Evolutionary conservation across 2,329 filamentous ascomycete species (phyloP).

Genomic region (Phaeoacremonium minimum): DNA sequence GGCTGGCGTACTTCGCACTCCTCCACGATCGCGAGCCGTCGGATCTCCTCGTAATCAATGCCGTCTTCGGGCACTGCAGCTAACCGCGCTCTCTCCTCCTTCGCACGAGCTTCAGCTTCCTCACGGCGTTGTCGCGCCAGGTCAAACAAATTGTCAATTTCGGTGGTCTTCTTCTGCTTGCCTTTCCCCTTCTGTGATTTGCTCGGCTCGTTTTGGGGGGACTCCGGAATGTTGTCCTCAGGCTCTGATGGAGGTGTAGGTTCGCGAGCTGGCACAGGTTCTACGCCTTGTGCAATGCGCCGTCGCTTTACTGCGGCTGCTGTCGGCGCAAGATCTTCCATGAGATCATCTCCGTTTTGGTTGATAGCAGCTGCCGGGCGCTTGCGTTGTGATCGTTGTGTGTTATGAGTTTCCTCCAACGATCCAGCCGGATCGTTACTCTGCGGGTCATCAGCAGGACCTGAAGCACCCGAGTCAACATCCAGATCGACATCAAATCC

Average conservation of each 20-base stretch:
- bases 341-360: conserved; percentile 46
- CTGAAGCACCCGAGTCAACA: conserved; percentile 28
- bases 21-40: conserved; percentile 71
- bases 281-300: conserved; percentile 56
- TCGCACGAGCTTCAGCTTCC: conserved; percentile 61
- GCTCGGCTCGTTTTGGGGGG: conserved; percentile 34
- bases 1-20: conserved; percentile 60
- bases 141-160: conserved; percentile 60
- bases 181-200: conserved; percentile 47
- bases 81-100: conserved; percentile 48
- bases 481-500: conserved; percentile 57
- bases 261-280: conserved; percentile 31
- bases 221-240: conserved; percentile 10
- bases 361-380: conserved; percentile 35
- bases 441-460: conserved; percentile 5
- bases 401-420: too few relatives aligned
- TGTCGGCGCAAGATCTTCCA: conserved; percentile 72
- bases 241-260: conserved; percentile 15
- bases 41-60: conserved; percentile 68
- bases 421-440: too few relatives aligned
- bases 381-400: conserved; percentile 34
- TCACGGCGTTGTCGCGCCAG: conserved; percentile 56
- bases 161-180: conserved; percentile 5
- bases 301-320: conserved; percentile 76
- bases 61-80: conserved; percentile 49